Evolutionary conservation across 441 rosid genomes (phyloP).

Genomic region (Jatropha podagrica): DNA sequence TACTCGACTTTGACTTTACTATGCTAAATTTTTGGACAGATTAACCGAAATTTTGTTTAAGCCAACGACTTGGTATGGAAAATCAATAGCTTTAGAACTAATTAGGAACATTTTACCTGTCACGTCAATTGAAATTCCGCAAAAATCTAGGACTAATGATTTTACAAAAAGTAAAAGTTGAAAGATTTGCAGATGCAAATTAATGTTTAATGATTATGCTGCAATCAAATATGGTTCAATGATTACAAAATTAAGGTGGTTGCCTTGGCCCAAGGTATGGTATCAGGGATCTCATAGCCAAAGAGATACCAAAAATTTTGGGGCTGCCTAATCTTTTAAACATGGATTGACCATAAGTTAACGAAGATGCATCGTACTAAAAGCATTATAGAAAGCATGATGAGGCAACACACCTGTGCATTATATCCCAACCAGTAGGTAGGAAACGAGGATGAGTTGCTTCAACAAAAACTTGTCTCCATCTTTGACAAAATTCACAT

Average conservation of each 20-base stretch:
- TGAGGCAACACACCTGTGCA: conserved; percentile 54
- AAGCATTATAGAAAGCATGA: background rate
- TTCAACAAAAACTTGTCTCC: conserved; percentile 93
- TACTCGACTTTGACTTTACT: too few species aligned
- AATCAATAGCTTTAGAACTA: background rate
- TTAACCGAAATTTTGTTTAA: too few species aligned
- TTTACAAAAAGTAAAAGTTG: background rate
- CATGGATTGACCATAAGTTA: background rate
- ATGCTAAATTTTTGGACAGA: too few species aligned
- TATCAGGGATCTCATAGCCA: background rate
- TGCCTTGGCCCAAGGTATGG: too few species aligned
- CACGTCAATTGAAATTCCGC: background rate
- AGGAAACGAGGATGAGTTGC: conserved; percentile 76
- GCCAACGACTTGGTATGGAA: too few species aligned
- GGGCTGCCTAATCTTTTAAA: background rate
- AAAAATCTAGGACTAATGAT: background rate
- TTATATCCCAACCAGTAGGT: conserved; percentile 88
- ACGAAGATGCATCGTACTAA: background rate
- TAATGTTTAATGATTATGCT: background rate
- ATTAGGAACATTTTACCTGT: background rate
- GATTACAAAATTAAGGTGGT: background rate
- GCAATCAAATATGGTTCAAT: background rate
- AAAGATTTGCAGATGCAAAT: background rate
- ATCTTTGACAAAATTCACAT: conserved; percentile 72
- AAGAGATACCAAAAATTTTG: background rate